A percentile compares a stretch with the other conserved stretches of the same genome.
Evolutionary conservation across 2,329 filamentous ascomycete genomes (phyloP).

Genomic region (Aphanocladium album): DNA sequence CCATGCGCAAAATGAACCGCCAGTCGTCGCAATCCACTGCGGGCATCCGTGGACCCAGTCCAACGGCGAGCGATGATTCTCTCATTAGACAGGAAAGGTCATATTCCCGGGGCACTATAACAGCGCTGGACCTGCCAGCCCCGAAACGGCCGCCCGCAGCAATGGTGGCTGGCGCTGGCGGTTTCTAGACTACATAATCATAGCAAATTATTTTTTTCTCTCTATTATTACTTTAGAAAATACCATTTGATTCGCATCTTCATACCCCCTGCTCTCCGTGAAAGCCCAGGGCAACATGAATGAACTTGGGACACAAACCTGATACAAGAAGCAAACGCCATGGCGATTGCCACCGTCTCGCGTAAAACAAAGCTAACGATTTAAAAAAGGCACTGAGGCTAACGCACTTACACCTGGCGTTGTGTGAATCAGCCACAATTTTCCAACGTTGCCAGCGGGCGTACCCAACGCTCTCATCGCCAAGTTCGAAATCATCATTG

Average conservation of each 20-base stretch:
- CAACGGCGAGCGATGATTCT: constrained; percentile 12
- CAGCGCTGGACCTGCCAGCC: neutral
- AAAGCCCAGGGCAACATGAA: neutral
- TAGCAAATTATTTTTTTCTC: neutral
- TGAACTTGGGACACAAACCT: neutral
- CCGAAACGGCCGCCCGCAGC: constrained; percentile 5
- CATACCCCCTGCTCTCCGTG: neutral
- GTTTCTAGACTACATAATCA: neutral
- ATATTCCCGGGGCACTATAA: neutral
- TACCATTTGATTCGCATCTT: neutral
- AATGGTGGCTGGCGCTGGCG: constrained; percentile 8
- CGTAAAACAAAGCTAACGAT: neutral
- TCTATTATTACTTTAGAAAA: neutral
- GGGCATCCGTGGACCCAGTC: constrained; percentile 4
- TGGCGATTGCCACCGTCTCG: neutral
- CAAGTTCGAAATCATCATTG: neutral
- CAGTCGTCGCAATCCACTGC: constrained; percentile 7
- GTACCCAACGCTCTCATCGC: neutral
- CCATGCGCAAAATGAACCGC: constrained; percentile 1
- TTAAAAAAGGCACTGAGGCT: neutral
- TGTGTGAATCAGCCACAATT: too few relatives aligned
- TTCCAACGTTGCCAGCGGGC: too few relatives aligned
- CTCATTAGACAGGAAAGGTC: constrained; percentile 8
- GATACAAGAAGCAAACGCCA: neutral
- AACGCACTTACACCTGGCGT: neutral